Conservation (phyloP, 257 asterid species). For the Nicotiana undulata region DNA sequence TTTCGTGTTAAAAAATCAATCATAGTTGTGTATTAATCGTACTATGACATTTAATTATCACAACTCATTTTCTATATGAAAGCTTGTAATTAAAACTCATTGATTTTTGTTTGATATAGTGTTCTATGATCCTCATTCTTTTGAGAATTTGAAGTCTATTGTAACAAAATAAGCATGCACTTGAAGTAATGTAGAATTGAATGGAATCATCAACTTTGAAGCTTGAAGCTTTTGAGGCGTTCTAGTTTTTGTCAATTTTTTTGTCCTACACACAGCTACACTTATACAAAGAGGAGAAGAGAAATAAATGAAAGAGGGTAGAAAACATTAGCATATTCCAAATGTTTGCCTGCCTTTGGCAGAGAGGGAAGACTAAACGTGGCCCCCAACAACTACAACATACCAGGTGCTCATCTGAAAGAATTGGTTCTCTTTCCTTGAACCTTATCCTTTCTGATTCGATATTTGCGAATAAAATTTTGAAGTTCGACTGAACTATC, state of each 20-base stretch:
- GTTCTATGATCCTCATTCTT: not conserved
- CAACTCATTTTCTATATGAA: not conserved
- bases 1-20: not conserved
- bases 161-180: not conserved
- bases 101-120: not conserved
- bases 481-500: not conserved
- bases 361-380: not conserved
- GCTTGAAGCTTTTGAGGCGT: not conserved
- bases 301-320: not conserved
- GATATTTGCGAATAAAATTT: not conserved
- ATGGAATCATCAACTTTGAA: not conserved
- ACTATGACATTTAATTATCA: not conserved
- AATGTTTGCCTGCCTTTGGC: constrained; percentile 1
- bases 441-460: not conserved
- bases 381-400: not conserved
- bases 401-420: not conserved
- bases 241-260: not conserved
- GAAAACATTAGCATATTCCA: not conserved
- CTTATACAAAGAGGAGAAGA: not conserved
- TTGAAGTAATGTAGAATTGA: not conserved
- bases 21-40: not conserved
- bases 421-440: not conserved
- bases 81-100: not conserved
- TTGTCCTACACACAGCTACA: not conserved
- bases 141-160: not conserved